Base-by-base conservation (phyloP, 2,329 filamentous ascomycete genomes). In the Scytalidium lignicola region DNA sequence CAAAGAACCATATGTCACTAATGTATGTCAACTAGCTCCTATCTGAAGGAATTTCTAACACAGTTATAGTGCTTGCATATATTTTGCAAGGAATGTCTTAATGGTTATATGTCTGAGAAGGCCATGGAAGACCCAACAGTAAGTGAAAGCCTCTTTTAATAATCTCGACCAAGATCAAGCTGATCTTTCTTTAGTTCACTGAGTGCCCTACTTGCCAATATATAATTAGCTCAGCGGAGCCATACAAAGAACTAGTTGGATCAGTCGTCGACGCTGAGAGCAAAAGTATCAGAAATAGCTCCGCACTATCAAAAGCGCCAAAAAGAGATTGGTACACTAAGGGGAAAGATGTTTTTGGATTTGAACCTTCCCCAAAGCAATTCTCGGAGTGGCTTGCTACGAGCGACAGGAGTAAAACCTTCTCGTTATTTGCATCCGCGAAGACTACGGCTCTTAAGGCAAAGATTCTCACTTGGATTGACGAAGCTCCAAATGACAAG, bases 21-120 rank as follows among this genome's bases (percentile, higher is more conserved):
- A 58, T 45, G 32, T 37, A 37, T 9, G 32, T 37, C 15, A 8
- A n/a, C 15, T 17, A 13, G 12, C 32, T 15, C 10, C 15, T n/a
- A 15, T 37, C 7, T 37, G 26, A 28, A 28, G 32, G 19, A 22
- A 26, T 26, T 46, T 26, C 26, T 21, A 3, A 48, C 22, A 39
- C 8, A 40, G 9, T n/a, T 13, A 0, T 63, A 69, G 3, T 85
- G 81, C 57, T 65, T 68, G 15, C 80, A 85, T 51, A 61, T 82
- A 4, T 79, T 79, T 54, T 85, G 81, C 61, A 49, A 60, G 1
- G 59, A 64, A 0, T 84, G 80, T 54, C 63, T 79, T 7, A 46
- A 45, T 54, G 56, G 58, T 2, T 55, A 59, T 2, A 50, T 69
- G 40, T 52, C 59, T 41, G n/a, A 64, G 0, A 44, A 60, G 3